A percentile compares a stretch with the other conserved stretches of the same genome.
phyloP scores from a whole-genome alignment of 164 flowering plant species.

The Kingdonia uniflora region DNA sequence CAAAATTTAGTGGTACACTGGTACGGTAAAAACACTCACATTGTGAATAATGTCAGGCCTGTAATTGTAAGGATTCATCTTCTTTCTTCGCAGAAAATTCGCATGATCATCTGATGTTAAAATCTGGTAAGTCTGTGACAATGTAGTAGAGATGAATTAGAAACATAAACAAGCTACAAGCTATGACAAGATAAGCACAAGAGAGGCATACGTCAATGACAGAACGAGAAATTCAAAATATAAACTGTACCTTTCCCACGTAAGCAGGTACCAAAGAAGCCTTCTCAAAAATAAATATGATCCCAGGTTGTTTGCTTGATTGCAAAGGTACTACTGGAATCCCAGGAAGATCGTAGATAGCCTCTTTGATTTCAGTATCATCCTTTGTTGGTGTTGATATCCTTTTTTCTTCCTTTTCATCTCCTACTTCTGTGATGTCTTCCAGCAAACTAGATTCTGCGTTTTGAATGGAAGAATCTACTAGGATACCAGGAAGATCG shows the following conservation, averaged over 20 bases:
- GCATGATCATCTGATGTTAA: slow-evolving; percentile 2
- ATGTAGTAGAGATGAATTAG: not conserved
- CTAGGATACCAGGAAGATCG: not conserved
- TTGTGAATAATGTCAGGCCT: not conserved
- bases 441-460: not conserved
- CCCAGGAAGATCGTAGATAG: slow-evolving; percentile 1
- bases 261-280: slow-evolving; percentile 2
- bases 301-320: not conserved
- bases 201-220: not conserved
- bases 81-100: not conserved
- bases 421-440: not conserved
- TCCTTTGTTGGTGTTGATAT: not conserved
- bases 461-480: not conserved
- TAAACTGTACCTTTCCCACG: not conserved
- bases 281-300: slow-evolving; percentile 4
- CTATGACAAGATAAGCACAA: not conserved
- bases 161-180: not conserved
- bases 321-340: not conserved
- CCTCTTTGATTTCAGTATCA: not conserved
- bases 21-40: not conserved
- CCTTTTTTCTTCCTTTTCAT: not conserved
- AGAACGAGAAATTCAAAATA: not conserved
- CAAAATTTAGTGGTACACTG: not conserved
- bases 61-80: slow-evolving; percentile 1
- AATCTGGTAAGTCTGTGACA: slow-evolving; percentile 1